These are phyloP conservation scores for Coemansia sp. DNA, from an alignment of 192 early-diverging fungal genomes.

Conservation along the genomic window DNA sequence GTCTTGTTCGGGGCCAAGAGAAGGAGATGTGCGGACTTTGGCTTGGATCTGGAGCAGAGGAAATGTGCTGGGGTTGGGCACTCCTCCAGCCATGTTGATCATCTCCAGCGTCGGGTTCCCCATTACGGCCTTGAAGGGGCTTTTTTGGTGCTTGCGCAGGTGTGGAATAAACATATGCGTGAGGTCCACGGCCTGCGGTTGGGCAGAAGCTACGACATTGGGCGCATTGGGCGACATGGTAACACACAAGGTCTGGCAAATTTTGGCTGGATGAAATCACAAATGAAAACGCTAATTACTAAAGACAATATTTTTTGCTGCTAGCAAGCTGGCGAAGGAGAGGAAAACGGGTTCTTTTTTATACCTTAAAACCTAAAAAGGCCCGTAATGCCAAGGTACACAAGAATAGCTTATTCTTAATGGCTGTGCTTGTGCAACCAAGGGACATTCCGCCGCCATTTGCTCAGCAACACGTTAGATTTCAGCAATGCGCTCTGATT, in stretches of 20 bases:
- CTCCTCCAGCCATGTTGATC: conserved; percentile 70
- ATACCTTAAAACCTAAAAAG: too few species aligned
- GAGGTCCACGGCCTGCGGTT: conserved; percentile 36
- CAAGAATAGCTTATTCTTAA: too few species aligned
- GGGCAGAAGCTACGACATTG: not conserved
- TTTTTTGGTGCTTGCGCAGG: conserved; percentile 38
- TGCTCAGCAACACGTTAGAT: too few species aligned
- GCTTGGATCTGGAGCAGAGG: conserved; percentile 60
- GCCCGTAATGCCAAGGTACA: too few species aligned
- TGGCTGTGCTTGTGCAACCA: too few species aligned
- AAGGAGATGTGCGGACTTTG: conserved; percentile 33
- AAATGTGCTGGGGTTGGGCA: conserved; percentile 63
- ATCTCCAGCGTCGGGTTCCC: conserved; percentile 47
- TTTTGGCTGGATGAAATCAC: not conserved
- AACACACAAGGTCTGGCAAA: not conserved
- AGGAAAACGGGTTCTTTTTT: too few species aligned
- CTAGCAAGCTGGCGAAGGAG: too few species aligned
- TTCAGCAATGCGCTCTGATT: too few species aligned
- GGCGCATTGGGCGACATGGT: conserved; percentile 19
- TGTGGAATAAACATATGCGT: conserved; percentile 36
- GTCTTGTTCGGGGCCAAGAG: not conserved
- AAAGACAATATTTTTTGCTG: too few species aligned
- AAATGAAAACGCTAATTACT: too few species aligned
- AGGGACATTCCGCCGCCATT: too few species aligned
- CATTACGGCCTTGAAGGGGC: conserved; percentile 52